Evolutionary conservation across 2,329 filamentous ascomycete species (phyloP).

Genomic region (Chrysoporthe deuterocubensis): DNA sequence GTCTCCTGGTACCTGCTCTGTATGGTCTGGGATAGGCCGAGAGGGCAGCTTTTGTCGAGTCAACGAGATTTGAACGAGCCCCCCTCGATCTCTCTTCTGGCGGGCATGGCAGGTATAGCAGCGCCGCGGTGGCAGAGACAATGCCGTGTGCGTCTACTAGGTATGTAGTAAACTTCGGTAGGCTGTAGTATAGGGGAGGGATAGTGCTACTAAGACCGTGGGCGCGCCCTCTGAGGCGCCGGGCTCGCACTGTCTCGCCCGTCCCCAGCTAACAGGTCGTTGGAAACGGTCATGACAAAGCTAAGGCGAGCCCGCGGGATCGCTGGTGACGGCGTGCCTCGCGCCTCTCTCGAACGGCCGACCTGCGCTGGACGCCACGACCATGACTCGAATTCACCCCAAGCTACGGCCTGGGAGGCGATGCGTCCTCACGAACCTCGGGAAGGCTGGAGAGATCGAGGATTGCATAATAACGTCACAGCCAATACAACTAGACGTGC

Average conservation of each 20-base stretch:
- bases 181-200: not conserved
- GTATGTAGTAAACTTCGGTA: too few relatives aligned
- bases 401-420: not conserved
- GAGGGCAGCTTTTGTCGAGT: not conserved
- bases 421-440: not conserved
- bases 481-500: not conserved
- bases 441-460: not conserved
- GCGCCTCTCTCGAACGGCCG: not conserved
- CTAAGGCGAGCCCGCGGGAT: not conserved
- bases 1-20: not conserved
- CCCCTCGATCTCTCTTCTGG: not conserved
- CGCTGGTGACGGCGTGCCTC: not conserved
- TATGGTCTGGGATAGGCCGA: not conserved
- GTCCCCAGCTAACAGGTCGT: not conserved
- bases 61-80: too few relatives aligned
- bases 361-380: not conserved
- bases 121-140: not conserved
- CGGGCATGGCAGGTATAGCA: not conserved
- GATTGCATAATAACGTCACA: slow-evolving; percentile 14
- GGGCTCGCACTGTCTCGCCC: not conserved
- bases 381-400: slow-evolving; percentile 1
- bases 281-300: not conserved
- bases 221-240: not conserved
- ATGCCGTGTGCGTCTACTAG: too few relatives aligned
- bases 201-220: not conserved